These are phyloP conservation scores for Cytospora piceicola DNA, from an alignment of 2,329 filamentous ascomycete genomes.

Conservation along the genomic window DNA sequence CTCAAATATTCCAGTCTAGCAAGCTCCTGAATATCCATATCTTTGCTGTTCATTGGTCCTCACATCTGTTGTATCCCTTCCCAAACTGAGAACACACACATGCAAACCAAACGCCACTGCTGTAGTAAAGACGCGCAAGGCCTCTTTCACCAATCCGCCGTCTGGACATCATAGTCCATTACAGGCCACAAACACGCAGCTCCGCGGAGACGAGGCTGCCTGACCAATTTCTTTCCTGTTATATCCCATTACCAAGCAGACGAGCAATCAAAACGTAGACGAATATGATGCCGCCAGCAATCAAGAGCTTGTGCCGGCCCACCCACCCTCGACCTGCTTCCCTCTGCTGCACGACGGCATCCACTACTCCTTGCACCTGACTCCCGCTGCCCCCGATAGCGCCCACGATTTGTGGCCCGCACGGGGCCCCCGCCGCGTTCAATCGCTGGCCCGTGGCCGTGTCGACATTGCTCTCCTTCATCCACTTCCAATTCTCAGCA, in stretches of 20 bases:
- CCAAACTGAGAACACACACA: constrained; percentile 2
- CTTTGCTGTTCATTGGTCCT: background rate
- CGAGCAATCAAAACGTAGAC: constrained; percentile 82
- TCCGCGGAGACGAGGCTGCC: background rate
- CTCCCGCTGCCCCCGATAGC: constrained; percentile 65
- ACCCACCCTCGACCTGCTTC: constrained; percentile 85
- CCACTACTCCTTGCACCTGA: constrained; percentile 73
- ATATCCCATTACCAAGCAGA: constrained; percentile 60
- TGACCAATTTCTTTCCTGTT: background rate
- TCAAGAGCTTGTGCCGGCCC: constrained; percentile 74
- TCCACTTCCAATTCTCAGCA: constrained; percentile 88
- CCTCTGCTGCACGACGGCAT: constrained; percentile 73
- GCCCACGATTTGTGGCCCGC: constrained; percentile 57
- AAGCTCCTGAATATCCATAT: background rate
- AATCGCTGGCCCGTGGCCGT: constrained; percentile 70
- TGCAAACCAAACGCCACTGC: constrained; percentile 28
- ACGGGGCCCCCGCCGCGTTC: constrained; percentile 51
- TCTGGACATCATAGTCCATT: background rate
- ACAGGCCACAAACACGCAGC: background rate
- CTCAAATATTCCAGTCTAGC: background rate
- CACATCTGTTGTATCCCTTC: constrained; percentile 4
- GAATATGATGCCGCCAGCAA: constrained; percentile 73
- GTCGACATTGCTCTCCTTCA: constrained; percentile 82
- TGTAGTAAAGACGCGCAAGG: constrained; percentile 8
- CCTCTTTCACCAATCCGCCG: background rate